Conservation (phyloP, 352 stramenopile genomes). For the Pythium sukuiense region DNA sequence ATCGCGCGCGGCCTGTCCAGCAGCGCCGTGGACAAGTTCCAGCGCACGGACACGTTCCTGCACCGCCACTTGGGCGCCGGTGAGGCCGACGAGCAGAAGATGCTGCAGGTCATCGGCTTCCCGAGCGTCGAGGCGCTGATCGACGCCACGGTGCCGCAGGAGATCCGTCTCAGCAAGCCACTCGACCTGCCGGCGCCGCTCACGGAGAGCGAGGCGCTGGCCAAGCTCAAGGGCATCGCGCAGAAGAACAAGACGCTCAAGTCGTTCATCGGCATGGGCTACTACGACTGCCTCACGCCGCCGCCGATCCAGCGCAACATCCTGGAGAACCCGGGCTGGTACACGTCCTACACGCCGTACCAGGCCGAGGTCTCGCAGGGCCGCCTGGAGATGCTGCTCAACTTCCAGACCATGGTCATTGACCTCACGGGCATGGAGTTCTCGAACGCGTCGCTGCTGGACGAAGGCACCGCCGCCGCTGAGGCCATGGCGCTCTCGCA, state of each 20-base stretch:
- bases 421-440: constrained; percentile 97
- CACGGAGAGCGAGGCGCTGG: constrained; percentile 93
- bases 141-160: constrained; percentile 92
- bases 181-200: constrained; percentile 72
- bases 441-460: constrained; percentile 96
- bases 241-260: constrained; percentile 95
- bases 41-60: constrained; percentile 63
- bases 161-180: constrained; percentile 84
- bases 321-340: constrained; percentile 98
- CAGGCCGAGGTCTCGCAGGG: constrained; percentile 99
- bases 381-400: constrained; percentile 98
- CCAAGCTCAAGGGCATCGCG: constrained; percentile 89
- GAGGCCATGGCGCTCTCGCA: constrained; percentile 98
- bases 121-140: constrained; percentile 93
- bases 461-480: constrained; percentile 98
- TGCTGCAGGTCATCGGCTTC: constrained; percentile 94
- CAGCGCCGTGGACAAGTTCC: constrained; percentile 33
- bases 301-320: constrained; percentile 97
- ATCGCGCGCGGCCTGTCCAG: constrained; percentile 7
- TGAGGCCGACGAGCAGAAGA: constrained; percentile 86
- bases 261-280: constrained; percentile 98
- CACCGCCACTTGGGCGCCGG: constrained; percentile 89
- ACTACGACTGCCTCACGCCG: constrained; percentile 96
- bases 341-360: constrained; percentile 98
- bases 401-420: constrained; percentile 99